A percentile compares a stretch with the other conserved stretches of the same genome.
phyloP scores from a whole-genome alignment of 2,329 filamentous ascomycete genomes.

The Hymenotorrendiella dingleyae region DNA sequence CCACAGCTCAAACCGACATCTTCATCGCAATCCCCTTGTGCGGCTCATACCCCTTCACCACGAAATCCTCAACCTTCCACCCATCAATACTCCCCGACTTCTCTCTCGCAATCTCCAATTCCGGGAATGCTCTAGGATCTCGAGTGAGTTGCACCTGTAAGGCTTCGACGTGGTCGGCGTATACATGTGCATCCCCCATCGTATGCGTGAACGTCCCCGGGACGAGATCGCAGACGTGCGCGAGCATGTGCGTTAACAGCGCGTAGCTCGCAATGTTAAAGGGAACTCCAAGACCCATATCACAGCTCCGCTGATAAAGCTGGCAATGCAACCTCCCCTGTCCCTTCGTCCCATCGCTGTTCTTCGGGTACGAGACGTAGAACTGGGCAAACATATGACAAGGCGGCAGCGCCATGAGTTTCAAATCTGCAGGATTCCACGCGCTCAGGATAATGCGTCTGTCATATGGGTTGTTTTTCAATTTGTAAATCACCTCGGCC shows the following conservation, averaged over 20 bases:
- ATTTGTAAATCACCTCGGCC: slow-evolving; percentile 80
- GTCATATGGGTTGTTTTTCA: slow-evolving; percentile 80
- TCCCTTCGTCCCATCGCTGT: slow-evolving; percentile 30
- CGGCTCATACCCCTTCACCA: slow-evolving; percentile 80
- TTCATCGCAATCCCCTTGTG: slow-evolving; percentile 95
- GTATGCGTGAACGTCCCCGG: slow-evolving; percentile 88
- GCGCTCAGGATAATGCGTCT: slow-evolving; percentile 83
- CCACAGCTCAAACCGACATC: slow-evolving; percentile 73
- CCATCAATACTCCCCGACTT: slow-evolving; percentile 75
- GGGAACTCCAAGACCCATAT: slow-evolving; percentile 91
- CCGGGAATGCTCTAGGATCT: slow-evolving; percentile 76
- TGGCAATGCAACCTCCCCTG: slow-evolving; percentile 73
- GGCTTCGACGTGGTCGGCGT: slow-evolving; percentile 86
- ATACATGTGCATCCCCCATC: slow-evolving; percentile 98
- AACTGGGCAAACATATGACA: slow-evolving; percentile 99
- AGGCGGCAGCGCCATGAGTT: slow-evolving; percentile 85
- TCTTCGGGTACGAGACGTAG: slow-evolving; percentile 37
- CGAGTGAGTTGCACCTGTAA: slow-evolving; percentile 73
- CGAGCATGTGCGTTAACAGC: slow-evolving; percentile 90
- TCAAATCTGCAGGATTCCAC: slow-evolving; percentile 86
- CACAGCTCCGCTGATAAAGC: slow-evolving; percentile 88
- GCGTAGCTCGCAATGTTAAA: slow-evolving; percentile 98
- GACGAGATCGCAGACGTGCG: slow-evolving; percentile 75
- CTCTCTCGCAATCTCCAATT: slow-evolving; percentile 64
- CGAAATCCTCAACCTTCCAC: slow-evolving; percentile 84